These are phyloP conservation scores for Geotrichum fermentans DNA, from an alignment of 1,139 yeast species.

Conservation along the genomic window DNA sequence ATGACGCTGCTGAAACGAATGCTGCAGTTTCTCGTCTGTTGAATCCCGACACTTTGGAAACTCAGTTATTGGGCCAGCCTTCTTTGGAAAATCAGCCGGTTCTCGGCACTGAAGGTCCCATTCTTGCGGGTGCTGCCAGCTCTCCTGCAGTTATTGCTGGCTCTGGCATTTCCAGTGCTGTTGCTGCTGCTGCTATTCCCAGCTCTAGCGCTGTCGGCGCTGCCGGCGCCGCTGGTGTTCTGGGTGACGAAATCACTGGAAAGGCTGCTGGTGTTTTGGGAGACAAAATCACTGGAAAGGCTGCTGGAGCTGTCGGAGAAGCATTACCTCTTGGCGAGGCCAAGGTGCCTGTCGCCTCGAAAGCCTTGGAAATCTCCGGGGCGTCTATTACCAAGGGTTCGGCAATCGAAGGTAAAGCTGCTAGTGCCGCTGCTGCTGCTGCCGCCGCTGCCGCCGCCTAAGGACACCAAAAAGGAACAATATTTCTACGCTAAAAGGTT, in stretches of 20 bases:
- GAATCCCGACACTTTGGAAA: no score
- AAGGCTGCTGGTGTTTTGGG: neutral
- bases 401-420: no score
- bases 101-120: neutral
- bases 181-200: neutral
- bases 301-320: neutral
- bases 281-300: neutral
- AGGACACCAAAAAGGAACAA: no score
- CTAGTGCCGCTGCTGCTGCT: constrained; percentile 1
- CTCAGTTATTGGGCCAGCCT: no score
- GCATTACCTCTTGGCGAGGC: no score
- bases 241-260: neutral
- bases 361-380: no score
- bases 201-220: neutral
- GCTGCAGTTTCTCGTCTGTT: neutral
- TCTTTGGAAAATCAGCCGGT: no score
- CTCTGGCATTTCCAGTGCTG: no score
- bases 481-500: no score
- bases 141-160: no score
- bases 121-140: neutral
- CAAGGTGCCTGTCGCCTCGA: no score
- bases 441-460: neutral
- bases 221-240: neutral
- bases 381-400: no score
- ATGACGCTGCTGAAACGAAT: neutral